phyloP scores from a whole-genome alignment of 2,329 filamentous ascomycete genomes.

The Penicillium hesseltinei region DNA sequence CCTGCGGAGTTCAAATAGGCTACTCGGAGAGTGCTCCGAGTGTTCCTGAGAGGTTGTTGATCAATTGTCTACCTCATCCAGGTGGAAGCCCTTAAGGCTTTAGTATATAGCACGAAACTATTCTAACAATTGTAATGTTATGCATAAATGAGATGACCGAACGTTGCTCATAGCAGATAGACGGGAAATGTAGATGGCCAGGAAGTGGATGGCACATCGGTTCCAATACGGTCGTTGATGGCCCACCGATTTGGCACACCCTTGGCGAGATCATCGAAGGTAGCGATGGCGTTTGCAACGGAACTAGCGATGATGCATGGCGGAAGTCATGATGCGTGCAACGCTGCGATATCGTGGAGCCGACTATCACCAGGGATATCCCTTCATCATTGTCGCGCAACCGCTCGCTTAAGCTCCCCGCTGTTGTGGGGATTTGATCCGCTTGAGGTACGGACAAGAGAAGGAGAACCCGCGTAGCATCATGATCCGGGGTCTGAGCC shows the following conservation, averaged over 20 bases:
- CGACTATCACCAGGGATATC: neutral
- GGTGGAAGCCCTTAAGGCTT: neutral
- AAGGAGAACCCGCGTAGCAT: neutral
- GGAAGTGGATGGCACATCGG: neutral
- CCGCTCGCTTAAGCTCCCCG: neutral
- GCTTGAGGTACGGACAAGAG: neutral
- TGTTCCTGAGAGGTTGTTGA: neutral
- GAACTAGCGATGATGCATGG: neutral
- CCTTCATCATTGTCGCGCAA: neutral
- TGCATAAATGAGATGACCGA: no score
- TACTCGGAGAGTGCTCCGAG: neutral
- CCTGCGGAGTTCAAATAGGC: neutral
- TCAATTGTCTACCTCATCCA: neutral
- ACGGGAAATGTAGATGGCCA: neutral
- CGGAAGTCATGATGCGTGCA: neutral
- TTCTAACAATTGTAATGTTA: neutral
- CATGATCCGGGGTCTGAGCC: neutral
- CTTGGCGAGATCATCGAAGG: neutral
- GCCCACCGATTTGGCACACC: neutral
- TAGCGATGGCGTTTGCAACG: neutral
- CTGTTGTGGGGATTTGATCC: neutral
- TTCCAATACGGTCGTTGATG: neutral
- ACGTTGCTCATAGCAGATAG: neutral
- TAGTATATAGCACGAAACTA: neutral
- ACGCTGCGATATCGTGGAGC: neutral